phyloP scores from a whole-genome alignment of 495 filamentous ascomycete genomes.

The Oidiodendron maius region DNA sequence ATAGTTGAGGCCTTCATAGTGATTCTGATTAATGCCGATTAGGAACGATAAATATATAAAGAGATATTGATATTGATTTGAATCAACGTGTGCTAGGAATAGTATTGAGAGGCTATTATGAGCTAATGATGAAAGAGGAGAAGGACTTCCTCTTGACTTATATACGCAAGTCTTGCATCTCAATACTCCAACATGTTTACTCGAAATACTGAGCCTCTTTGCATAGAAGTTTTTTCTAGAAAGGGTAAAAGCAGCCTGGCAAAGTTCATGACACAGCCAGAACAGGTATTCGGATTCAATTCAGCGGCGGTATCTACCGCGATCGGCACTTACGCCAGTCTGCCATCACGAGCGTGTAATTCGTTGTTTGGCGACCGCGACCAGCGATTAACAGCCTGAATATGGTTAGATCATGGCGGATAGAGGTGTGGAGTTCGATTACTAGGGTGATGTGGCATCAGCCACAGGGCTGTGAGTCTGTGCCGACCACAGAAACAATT shows the following conservation, averaged over 20 bases:
- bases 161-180: background rate
- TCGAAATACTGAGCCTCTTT: background rate
- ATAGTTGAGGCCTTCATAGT: conserved; percentile 9
- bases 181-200: background rate
- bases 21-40: background rate
- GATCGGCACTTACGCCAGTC: background rate
- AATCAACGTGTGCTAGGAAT: background rate
- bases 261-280: background rate
- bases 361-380: background rate
- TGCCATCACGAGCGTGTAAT: background rate
- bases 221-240: background rate
- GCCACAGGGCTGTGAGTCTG: background rate
- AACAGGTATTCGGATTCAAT: background rate
- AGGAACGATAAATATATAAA: background rate
- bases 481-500: background rate
- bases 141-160: background rate
- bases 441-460: background rate
- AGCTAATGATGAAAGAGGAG: background rate
- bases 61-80: background rate
- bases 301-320: background rate
- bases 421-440: background rate
- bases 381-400: background rate
- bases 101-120: background rate
- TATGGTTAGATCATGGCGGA: background rate
- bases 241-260: background rate